Evolutionary conservation across 768 basidiomycete species (phyloP), one percentile per base, ranked within the genome.

Genomic region (Psilocybe subaeruginosa): DNA sequence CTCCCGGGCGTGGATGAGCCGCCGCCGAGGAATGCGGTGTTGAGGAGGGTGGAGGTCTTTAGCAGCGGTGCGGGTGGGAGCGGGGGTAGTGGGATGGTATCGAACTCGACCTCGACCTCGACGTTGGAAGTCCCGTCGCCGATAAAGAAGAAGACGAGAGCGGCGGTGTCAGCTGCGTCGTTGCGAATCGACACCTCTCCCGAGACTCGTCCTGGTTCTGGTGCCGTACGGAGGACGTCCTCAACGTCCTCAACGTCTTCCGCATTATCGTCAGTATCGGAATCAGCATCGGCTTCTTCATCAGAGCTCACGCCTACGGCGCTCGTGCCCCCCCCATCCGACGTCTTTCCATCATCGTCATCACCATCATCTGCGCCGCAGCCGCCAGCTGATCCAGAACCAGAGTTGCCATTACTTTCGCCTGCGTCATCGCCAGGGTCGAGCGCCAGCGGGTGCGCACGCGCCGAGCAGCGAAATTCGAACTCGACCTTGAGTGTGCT

Each of bases 1-100:
- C 33, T 66, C 12, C 47, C 66, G 19, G 61, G 58, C n/a, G 46
- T 61, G 12, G 64, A 59, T 8, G 62, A 63, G 47, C 47, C 59
- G 8, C 56, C 57, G 29, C 59, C 53, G 1, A 55, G 47, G 19
- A 56, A 54, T 19, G 57, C 58, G 3, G 33, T 60, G 29, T 17
- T 59, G 53, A 49, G 59, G 48, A 61, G 56, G 35, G 59, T 58
- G 56, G 58, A 43, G 41, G 41, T 43, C 11, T 43, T 43, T 12
- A n/a, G 41, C 6, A 56, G 54, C 8, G 50, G 51, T 45, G 45
- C 60, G 11, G 30, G 33, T 16, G 11, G 12, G 30, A n/a, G 14
- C 37, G 0, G 0, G 23, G 23, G 23, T 23, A 23, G 23, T 23
- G 23, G 23, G 23, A 23, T 23, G 23, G 23, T 2, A 2, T 23